Evolutionary conservation across 441 rosid genomes (phyloP).

Genomic region (California macrophylla): DNA sequence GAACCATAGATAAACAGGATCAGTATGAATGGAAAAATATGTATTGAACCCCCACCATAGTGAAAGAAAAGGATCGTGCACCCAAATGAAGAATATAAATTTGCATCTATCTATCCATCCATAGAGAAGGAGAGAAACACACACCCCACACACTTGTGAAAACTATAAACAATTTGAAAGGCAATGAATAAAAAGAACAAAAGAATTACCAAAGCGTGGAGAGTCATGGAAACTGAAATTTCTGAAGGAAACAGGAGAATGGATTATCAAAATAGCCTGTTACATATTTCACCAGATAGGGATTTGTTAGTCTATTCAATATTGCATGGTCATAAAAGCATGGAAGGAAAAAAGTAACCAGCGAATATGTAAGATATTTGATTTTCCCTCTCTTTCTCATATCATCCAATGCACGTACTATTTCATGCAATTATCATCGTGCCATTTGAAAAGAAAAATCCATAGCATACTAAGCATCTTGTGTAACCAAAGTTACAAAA

Average conservation of each 20-base stretch:
- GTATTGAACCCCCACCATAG: conserved; percentile 2
- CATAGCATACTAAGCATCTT: background rate
- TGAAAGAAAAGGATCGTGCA: conserved; percentile 1
- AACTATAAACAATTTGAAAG: background rate
- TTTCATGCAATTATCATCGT: background rate
- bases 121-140: conserved; percentile 31
- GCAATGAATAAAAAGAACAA: conserved; percentile 8
- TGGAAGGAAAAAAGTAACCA: background rate
- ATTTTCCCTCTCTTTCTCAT: background rate
- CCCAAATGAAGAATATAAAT: background rate
- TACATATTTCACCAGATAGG: conserved; percentile 5
- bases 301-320: background rate
- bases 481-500: background rate
- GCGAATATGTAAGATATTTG: background rate
- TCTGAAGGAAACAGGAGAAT: conserved; percentile 25
- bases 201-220: conserved; percentile 61
- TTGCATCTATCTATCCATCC: background rate
- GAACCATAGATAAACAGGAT: conserved; percentile 23
- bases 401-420: background rate
- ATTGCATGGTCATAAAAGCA: background rate
- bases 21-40: conserved; percentile 1
- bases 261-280: conserved; percentile 83
- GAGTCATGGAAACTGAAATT: conserved; percentile 53
- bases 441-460: background rate
- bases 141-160: conserved; percentile 12